Conservation (phyloP, 2,329 filamentous ascomycete genomes). For the Colletotrichum sp. region DNA sequence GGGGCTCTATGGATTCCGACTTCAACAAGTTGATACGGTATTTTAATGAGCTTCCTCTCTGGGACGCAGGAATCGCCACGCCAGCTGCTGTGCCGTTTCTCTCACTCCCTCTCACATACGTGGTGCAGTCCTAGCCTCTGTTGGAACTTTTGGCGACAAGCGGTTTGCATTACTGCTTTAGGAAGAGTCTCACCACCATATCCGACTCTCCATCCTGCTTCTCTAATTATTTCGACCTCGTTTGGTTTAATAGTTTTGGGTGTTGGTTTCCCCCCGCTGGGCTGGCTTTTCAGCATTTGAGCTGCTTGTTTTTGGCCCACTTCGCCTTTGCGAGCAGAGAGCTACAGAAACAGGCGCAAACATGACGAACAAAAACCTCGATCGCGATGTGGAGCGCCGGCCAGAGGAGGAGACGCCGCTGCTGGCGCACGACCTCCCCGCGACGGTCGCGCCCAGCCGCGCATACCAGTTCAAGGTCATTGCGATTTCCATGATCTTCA, state of each 20-base stretch:
- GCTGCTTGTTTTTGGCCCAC: not conserved
- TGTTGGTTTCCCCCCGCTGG: not conserved
- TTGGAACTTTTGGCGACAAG: not conserved
- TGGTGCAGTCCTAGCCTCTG: not conserved
- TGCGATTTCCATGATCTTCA: slow-evolving; percentile 37
- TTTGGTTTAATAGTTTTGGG: not conserved
- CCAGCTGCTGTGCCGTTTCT: not conserved
- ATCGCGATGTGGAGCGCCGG: not conserved
- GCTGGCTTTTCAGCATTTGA: not conserved
- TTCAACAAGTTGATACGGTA: not conserved
- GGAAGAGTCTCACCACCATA: not conserved
- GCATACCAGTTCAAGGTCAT: slow-evolving; percentile 33
- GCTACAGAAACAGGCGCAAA: not conserved
- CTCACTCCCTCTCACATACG: not conserved
- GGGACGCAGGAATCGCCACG: not conserved
- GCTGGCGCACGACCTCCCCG: slow-evolving; percentile 20
- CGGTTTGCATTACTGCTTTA: not conserved
- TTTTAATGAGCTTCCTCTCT: slow-evolving; percentile 8
- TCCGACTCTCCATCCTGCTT: not conserved
- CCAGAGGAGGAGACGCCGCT: slow-evolving; percentile 19
- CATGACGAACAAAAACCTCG: not conserved
- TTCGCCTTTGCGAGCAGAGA: not conserved
- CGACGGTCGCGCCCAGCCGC: slow-evolving; percentile 25
- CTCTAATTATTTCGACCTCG: not conserved
- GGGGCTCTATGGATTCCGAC: too few species aligned